A percentile compares a stretch with the other conserved stretches of the same genome.
Evolutionary conservation across 169 alveolate species (phyloP).

Genomic region (Plasmodium fragile): DNA sequence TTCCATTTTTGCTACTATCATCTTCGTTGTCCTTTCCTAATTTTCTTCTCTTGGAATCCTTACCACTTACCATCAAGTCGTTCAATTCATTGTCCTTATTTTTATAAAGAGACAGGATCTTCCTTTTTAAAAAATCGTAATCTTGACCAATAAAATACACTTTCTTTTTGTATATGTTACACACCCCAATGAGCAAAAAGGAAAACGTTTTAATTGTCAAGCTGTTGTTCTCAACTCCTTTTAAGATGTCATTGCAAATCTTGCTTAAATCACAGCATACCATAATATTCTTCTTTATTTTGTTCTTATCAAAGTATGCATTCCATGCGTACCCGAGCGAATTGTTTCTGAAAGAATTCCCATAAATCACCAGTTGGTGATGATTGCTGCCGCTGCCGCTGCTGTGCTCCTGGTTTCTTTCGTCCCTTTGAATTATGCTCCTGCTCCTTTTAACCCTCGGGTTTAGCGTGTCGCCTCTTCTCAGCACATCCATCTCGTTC

Average conservation of each 20-base stretch:
- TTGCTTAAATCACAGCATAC: slow-evolving; percentile 72
- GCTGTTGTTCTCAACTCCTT: slow-evolving; percentile 69
- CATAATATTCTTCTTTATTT: slow-evolving; percentile 72
- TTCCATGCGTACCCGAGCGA: slow-evolving; percentile 75
- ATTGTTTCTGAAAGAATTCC: slow-evolving; percentile 44
- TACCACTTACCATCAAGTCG: slow-evolving; percentile 19
- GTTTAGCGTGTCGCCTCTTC: slow-evolving; percentile 17
- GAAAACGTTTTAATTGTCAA: slow-evolving; percentile 71
- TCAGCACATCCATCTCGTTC: slow-evolving; percentile 59
- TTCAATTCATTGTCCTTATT: slow-evolving; percentile 56
- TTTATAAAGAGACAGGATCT: slow-evolving; percentile 56
- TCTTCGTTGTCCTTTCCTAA: slow-evolving; percentile 48
- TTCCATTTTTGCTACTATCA: slow-evolving; percentile 16
- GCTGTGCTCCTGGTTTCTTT: slow-evolving; percentile 7
- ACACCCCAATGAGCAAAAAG: slow-evolving; percentile 69
- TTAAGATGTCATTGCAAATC: slow-evolving; percentile 53
- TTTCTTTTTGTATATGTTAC: slow-evolving; percentile 71
- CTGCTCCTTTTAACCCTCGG: slow-evolving; percentile 61
- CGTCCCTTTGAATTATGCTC: slow-evolving; percentile 70
- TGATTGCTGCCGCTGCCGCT: neutral
- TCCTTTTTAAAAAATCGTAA: slow-evolving; percentile 74
- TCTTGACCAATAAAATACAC: slow-evolving; percentile 74
- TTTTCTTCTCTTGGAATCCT: slow-evolving; percentile 52
- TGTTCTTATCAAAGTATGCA: slow-evolving; percentile 75
- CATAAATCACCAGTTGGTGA: slow-evolving; percentile 51